Evolutionary conservation across 1,284 basidiomycete genomes (phyloP).

Genomic region (Marasmius fiardii): DNA sequence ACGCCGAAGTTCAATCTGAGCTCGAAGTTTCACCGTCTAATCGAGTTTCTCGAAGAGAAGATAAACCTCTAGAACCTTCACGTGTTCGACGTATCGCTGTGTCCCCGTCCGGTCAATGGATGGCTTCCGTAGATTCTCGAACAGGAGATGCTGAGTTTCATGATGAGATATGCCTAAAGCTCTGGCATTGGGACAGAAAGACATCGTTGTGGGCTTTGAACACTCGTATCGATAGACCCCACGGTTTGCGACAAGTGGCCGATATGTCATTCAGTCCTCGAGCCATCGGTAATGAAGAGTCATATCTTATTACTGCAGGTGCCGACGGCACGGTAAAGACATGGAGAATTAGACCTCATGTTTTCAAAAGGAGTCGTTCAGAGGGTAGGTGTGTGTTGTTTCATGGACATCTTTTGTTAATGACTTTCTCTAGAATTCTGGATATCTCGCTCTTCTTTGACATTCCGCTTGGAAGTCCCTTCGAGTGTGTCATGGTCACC

Average conservation of each 20-base stretch:
- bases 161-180: conserved; percentile 79
- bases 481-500: conserved; percentile 73
- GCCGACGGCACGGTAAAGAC: conserved; percentile 68
- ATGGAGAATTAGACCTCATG: conserved; percentile 58
- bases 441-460: conserved; percentile 69
- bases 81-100: conserved; percentile 73
- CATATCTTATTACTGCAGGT: conserved; percentile 61
- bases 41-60: conserved; percentile 81
- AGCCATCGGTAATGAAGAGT: conserved; percentile 23
- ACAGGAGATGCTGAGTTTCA: conserved; percentile 62
- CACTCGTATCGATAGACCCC: conserved; percentile 89
- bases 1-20: conserved; percentile 77
- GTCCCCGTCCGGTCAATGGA: conserved; percentile 77
- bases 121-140: conserved; percentile 88
- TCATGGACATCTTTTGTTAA: conserved; percentile 10
- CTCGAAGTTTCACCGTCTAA: conserved; percentile 94
- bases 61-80: conserved; percentile 75
- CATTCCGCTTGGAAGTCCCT: conserved; percentile 69
- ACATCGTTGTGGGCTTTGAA: conserved; percentile 69
- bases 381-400: conserved; percentile 42
- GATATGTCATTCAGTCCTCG: conserved; percentile 67
- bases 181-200: conserved; percentile 84
- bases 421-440: conserved; percentile 59
- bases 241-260: conserved; percentile 66
- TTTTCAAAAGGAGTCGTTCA: conserved; percentile 36